phyloP scores from a whole-genome alignment of 2,329 filamentous ascomycete genomes.

The Achaetomium macrosporum region DNA sequence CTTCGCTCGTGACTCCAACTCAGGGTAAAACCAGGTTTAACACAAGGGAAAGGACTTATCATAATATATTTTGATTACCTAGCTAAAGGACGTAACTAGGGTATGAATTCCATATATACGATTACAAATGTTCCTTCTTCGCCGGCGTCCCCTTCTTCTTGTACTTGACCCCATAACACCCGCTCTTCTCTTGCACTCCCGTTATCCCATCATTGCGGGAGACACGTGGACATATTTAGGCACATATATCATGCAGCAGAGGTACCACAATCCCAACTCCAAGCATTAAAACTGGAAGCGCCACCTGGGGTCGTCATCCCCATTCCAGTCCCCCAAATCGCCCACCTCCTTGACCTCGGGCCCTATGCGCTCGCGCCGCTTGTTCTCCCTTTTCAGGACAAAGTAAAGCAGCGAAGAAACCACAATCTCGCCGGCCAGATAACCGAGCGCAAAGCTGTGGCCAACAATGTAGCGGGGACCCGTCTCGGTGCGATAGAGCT shows the following conservation, averaged over 20 bases:
- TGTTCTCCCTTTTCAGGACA: slow-evolving; percentile 54
- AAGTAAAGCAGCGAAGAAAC: slow-evolving; percentile 49
- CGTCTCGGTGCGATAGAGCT: slow-evolving; percentile 57
- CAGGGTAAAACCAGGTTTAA: no score
- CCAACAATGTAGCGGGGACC: slow-evolving; percentile 60
- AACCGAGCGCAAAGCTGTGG: slow-evolving; percentile 60
- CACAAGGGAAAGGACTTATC: no score
- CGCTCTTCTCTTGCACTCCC: no score
- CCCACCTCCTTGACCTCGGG: slow-evolving; percentile 45
- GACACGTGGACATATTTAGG: no score
- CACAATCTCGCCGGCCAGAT: slow-evolving; percentile 52
- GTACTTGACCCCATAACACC: no score
- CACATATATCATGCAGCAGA: not conserved
- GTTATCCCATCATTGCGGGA: no score
- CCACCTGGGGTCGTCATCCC: slow-evolving; percentile 60
- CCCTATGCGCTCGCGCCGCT: slow-evolving; percentile 38
- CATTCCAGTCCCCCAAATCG: slow-evolving; percentile 47
- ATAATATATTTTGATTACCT: no score
- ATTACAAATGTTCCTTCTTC: no score
- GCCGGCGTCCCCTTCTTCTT: no score
- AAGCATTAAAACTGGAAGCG: slow-evolving; percentile 50
- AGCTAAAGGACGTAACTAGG: no score
- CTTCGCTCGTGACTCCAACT: no score
- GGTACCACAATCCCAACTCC: not conserved
- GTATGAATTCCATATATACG: no score